Evolutionary conservation across 805 yeast species (phyloP).

Genomic region (Ogataea angusta): DNA sequence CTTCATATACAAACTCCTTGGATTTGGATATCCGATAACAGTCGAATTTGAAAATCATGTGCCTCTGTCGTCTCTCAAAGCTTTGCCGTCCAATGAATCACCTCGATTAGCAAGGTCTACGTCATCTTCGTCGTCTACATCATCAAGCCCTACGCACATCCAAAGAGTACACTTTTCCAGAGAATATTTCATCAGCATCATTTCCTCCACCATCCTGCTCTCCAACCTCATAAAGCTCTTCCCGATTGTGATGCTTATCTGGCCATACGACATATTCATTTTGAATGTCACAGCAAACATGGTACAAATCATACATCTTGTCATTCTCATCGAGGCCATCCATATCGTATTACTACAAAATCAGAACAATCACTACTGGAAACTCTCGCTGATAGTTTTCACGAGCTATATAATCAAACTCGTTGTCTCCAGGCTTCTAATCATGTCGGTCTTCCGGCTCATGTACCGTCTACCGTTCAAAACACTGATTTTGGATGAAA

Average conservation of each 20-base stretch:
- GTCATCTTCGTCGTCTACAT: constrained; percentile 12
- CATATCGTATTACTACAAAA: constrained; percentile 30
- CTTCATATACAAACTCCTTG: constrained; percentile 31
- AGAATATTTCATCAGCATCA: constrained; percentile 33
- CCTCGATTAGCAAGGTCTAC: constrained; percentile 5
- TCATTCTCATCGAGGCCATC: constrained; percentile 32
- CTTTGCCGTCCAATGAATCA: background rate
- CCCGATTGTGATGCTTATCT: constrained; percentile 89
- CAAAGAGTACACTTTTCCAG: constrained; percentile 35
- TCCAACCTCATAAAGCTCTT: constrained; percentile 79
- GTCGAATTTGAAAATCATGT: constrained; percentile 18
- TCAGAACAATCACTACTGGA: constrained; percentile 29
- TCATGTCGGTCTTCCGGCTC: constrained; percentile 18
- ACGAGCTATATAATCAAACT: constrained; percentile 23
- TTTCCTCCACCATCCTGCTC: constrained; percentile 67
- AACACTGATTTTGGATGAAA: constrained; percentile 25
- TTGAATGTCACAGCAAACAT: constrained; percentile 36
- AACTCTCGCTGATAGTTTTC: constrained; percentile 26
- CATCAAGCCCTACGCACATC: constrained; percentile 8
- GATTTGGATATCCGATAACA: constrained; percentile 29
- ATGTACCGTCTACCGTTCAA: constrained; percentile 20
- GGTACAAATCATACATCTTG: constrained; percentile 31
- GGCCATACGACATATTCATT: constrained; percentile 90
- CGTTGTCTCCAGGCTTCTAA: constrained; percentile 21
- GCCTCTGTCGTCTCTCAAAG: constrained; percentile 6